Evolutionary conservation across 768 basidiomycete species (phyloP).

Genomic region (Cubamyces lactineus): DNA sequence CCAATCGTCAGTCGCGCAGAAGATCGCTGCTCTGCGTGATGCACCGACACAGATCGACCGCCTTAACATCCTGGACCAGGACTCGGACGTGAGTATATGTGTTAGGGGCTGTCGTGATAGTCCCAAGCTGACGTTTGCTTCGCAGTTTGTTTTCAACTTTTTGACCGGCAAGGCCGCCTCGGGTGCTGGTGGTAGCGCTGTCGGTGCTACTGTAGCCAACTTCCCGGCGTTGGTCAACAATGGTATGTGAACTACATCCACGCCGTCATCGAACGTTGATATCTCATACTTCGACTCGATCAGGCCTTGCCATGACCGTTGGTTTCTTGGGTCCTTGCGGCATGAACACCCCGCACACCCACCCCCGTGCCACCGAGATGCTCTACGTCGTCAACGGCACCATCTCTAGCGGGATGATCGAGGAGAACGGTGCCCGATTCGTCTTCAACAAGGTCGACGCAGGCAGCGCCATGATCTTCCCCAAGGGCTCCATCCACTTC

Average conservation of each 20-base stretch:
- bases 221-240: conserved; percentile 36
- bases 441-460: conserved; percentile 30
- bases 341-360: conserved; percentile 42
- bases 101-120: neutral
- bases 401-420: conserved; percentile 31
- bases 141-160: conserved; percentile 37
- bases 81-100: conserved; percentile 25
- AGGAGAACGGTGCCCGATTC: conserved; percentile 37
- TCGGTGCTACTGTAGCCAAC: conserved; percentile 30
- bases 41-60: conserved; percentile 29
- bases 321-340: conserved; percentile 37
- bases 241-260: conserved; percentile 13
- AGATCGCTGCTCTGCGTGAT: conserved; percentile 26
- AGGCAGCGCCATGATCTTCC: conserved; percentile 32
- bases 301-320: conserved; percentile 32
- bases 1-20: conserved; percentile 13
- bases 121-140: neutral
- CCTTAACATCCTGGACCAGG: conserved; percentile 29
- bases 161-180: conserved; percentile 25
- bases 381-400: conserved; percentile 37
- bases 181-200: conserved; percentile 32
- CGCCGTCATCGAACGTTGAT: neutral
- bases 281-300: neutral
- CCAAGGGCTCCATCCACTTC: conserved; percentile 36
- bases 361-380: conserved; percentile 41